A percentile compares a stretch with the other conserved stretches of the same genome.
These are phyloP conservation scores for Pseudogymnoascus sp. DNA, from an alignment of 2,329 filamentous ascomycete species.

Conservation along the genomic window DNA sequence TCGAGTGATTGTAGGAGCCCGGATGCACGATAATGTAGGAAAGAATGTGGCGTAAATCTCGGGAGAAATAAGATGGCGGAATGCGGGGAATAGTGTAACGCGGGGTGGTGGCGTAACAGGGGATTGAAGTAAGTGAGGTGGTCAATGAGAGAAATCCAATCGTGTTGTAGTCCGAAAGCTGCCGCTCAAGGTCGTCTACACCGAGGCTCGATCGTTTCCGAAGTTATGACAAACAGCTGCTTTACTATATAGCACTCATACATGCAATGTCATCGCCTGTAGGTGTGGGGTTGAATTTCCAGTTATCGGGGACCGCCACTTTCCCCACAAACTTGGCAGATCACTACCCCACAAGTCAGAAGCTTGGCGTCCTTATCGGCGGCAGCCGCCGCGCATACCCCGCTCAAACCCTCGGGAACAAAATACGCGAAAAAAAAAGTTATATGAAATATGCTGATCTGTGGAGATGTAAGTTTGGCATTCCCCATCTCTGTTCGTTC, in stretches of 20 bases:
- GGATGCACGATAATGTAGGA: background rate
- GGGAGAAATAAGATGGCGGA: background rate
- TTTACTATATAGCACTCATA: background rate
- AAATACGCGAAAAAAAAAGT: background rate
- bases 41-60: background rate
- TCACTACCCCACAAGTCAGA: background rate
- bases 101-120: background rate
- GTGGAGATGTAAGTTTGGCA: background rate
- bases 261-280: background rate
- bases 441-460: background rate
- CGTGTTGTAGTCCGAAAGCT: background rate
- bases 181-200: background rate
- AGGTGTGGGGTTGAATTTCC: background rate
- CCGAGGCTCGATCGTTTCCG: background rate
- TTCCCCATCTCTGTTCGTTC: background rate
- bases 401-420: background rate
- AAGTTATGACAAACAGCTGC: background rate
- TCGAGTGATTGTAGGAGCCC: background rate
- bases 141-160: background rate
- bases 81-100: background rate
- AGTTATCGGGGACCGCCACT: background rate
- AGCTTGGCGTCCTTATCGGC: background rate
- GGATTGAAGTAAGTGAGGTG: background rate
- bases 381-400: background rate
- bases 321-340: background rate